These are phyloP conservation scores for Jasminum sambac DNA, from an alignment of 257 asterid genomes.

Conservation along the genomic window DNA sequence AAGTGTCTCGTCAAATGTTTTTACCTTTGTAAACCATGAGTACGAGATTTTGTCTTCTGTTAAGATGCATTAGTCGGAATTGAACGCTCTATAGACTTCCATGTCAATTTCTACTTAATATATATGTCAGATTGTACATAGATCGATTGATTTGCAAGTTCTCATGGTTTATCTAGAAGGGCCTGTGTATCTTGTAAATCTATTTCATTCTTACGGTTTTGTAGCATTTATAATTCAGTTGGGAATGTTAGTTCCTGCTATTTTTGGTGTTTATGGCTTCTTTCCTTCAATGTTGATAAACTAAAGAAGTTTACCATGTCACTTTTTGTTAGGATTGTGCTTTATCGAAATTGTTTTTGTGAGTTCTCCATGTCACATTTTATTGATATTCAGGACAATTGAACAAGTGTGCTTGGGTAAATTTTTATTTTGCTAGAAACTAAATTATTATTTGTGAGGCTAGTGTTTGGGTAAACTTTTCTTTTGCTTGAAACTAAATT, in stretches of 20 bases:
- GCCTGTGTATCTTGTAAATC: background rate
- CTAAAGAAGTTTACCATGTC: too few species aligned
- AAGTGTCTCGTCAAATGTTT: background rate
- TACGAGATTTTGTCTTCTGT: background rate
- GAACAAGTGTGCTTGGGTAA: too few species aligned
- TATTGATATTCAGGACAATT: too few species aligned
- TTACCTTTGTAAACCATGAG: background rate
- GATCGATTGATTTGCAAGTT: background rate
- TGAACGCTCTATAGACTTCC: background rate
- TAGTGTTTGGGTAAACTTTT: too few species aligned
- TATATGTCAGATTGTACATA: background rate
- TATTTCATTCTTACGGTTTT: background rate
- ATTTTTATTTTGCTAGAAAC: too few species aligned
- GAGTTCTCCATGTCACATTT: too few species aligned
- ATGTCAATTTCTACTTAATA: background rate
- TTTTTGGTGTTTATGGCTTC: background rate
- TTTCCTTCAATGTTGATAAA: background rate
- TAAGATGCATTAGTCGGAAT: background rate
- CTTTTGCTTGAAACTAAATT: too few species aligned
- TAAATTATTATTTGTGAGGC: too few species aligned
- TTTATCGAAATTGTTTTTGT: too few species aligned
- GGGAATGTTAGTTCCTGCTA: background rate
- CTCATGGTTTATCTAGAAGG: constrained; percentile 9
- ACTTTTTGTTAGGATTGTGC: too few species aligned
- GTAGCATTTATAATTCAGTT: background rate